Percentiles rank a stretch among this genome's conserved stretches.
phyloP scores from a whole-genome alignment of 2,329 filamentous ascomycete genomes.

The Fusarium sp. region DNA sequence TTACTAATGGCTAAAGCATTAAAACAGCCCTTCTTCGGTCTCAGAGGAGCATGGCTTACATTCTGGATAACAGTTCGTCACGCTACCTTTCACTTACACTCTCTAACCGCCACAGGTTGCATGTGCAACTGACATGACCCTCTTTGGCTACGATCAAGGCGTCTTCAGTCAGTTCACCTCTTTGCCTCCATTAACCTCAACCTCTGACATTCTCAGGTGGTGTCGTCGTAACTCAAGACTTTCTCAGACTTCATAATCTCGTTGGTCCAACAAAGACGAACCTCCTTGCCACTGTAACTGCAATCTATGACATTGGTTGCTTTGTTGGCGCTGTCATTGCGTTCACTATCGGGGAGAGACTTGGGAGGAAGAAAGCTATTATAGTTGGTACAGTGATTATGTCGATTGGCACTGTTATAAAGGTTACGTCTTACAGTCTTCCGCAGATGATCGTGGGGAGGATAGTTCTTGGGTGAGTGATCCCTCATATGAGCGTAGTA shows the following conservation, averaged over 20 bases:
- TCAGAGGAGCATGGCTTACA: constrained; percentile 25
- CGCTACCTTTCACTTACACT: too few species aligned
- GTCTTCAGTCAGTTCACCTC: constrained; percentile 1
- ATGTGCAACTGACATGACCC: constrained; percentile 20
- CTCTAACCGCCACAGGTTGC: neutral
- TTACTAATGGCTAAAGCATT: neutral
- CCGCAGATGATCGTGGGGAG: constrained; percentile 24
- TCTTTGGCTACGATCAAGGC: constrained; percentile 23
- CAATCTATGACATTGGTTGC: constrained; percentile 25
- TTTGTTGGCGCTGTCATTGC: constrained; percentile 22
- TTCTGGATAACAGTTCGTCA: constrained; percentile 23
- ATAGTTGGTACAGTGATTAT: constrained; percentile 16
- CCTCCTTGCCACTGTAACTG: constrained; percentile 18
- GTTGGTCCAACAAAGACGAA: constrained; percentile 19
- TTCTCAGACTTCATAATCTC: constrained; percentile 22
- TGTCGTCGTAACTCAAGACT: constrained; percentile 20
- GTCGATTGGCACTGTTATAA: constrained; percentile 24
- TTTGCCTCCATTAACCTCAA: neutral
- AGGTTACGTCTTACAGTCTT: constrained; percentile 19
- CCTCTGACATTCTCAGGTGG: neutral
- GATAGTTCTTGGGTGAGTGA: constrained; percentile 11
- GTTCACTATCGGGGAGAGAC: constrained; percentile 16
- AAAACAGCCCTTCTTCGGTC: constrained; percentile 13
- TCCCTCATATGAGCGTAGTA: fast-evolving
- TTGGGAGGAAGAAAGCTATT: constrained; percentile 22